phyloP scores from a whole-genome alignment of 371 early-diverging fungal genomes.

The Globomyces sp. region DNA sequence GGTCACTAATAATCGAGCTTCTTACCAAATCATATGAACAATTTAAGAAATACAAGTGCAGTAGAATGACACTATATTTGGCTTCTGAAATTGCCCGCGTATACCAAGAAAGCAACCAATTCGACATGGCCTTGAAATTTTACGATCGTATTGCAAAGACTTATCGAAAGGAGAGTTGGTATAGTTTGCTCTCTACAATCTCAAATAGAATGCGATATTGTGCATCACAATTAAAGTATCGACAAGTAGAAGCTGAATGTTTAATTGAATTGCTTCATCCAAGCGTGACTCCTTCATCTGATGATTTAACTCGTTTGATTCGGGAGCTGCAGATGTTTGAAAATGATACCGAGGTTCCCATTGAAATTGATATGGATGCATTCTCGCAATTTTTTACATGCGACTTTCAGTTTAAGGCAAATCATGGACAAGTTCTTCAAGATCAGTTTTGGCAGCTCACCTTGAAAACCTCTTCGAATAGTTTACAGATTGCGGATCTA shows the following conservation, averaged over 20 bases:
- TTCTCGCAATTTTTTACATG: constrained; percentile 59
- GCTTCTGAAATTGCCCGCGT: constrained; percentile 86
- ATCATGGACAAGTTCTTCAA: background rate
- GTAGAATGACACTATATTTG: constrained; percentile 78
- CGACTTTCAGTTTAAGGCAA: constrained; percentile 37
- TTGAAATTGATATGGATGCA: constrained; percentile 67
- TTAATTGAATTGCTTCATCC: constrained; percentile 61
- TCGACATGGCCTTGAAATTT: constrained; percentile 84
- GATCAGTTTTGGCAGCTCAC: background rate
- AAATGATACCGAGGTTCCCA: constrained; percentile 30
- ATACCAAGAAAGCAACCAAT: constrained; percentile 72
- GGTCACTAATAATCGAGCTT: constrained; percentile 69
- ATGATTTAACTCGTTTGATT: constrained; percentile 16
- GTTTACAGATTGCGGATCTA: no score
- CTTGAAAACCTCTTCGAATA: background rate
- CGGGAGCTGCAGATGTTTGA: constrained; percentile 46
- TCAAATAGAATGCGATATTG: constrained; percentile 67
- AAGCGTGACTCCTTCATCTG: background rate
- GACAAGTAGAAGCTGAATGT: constrained; percentile 65
- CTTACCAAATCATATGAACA: constrained; percentile 86
- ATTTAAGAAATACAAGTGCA: constrained; percentile 70
- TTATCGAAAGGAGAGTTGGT: constrained; percentile 85
- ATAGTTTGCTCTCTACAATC: constrained; percentile 65
- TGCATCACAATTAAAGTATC: constrained; percentile 64
- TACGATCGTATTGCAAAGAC: constrained; percentile 86